Conservation (phyloP, 2,329 filamentous ascomycete species). For the Laburnicola sp. region DNA sequence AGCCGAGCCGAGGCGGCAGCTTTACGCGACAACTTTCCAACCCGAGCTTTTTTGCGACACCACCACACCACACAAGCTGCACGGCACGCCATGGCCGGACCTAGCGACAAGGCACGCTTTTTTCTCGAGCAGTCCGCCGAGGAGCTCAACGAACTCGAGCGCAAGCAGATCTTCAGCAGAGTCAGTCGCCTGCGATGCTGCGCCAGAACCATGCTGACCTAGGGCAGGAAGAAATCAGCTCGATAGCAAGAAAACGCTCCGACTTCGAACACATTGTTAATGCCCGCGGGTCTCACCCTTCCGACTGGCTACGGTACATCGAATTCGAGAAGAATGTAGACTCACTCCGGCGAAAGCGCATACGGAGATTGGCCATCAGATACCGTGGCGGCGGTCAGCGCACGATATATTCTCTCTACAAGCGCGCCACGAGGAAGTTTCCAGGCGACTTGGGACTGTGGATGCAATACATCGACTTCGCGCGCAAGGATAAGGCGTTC, state of each 20-base stretch:
- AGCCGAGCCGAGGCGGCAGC: conserved; percentile 16
- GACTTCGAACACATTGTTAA: conserved; percentile 92
- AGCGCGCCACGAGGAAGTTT: conserved; percentile 82
- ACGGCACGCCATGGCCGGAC: conserved; percentile 67
- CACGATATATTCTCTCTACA: conserved; percentile 85
- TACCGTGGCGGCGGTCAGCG: conserved; percentile 72
- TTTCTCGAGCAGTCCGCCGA: conserved; percentile 91
- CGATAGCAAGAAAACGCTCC: conserved; percentile 86
- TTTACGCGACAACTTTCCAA: conserved; percentile 22
- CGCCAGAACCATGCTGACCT: conserved; percentile 9
- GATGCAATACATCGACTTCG: conserved; percentile 87
- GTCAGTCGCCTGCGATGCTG: conserved; percentile 48
- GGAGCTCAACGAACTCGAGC: conserved; percentile 87
- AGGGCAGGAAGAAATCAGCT: conserved; percentile 78
- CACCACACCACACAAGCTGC: conserved; percentile 10
- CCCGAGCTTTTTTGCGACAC: conserved; percentile 25
- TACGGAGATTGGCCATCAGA: conserved; percentile 77
- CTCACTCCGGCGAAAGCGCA: conserved; percentile 76
- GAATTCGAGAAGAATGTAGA: conserved; percentile 71
- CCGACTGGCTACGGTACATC: conserved; percentile 83
- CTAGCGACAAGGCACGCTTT: conserved; percentile 92
- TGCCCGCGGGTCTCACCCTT: conserved; percentile 69
- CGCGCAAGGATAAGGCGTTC: conserved; percentile 65
- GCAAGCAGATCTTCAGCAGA: conserved; percentile 86
- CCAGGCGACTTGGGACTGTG: conserved; percentile 80